Evolutionary conservation across 208 protist species (phyloP).

Genomic region (Borovskyia barvae): DNA sequence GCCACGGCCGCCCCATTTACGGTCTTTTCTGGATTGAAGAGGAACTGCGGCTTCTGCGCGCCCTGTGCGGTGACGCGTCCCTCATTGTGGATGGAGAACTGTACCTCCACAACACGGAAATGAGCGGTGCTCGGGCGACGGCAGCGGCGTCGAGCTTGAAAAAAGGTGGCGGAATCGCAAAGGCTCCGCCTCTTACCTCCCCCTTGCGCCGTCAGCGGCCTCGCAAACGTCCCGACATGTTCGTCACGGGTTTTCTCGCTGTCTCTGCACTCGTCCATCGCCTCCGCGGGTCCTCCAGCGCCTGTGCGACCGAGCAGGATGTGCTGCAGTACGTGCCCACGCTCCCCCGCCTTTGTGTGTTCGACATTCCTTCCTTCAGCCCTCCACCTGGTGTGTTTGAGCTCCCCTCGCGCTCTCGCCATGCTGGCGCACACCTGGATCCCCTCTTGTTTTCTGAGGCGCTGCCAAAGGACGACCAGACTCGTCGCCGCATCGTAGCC

Average conservation of each 20-base stretch:
- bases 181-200: not conserved
- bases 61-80: conserved; percentile 56
- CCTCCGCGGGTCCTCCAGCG: conserved; percentile 37
- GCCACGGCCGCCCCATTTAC: conserved; percentile 73
- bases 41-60: conserved; percentile 70
- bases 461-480: not conserved
- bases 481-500: not conserved
- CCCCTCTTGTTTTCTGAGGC: not conserved
- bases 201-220: too few relatives aligned
- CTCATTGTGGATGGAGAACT: conserved; percentile 83
- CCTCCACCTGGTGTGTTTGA: conserved; percentile 12
- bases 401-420: not conserved
- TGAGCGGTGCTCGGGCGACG: conserved; percentile 7
- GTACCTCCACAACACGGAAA: conserved; percentile 63
- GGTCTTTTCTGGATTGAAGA: conserved; percentile 85
- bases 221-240: too few relatives aligned
- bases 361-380: conserved; percentile 78
- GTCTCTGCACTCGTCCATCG: conserved; percentile 74
- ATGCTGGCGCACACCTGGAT: not conserved
- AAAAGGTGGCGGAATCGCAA: too few relatives aligned
- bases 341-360: conserved; percentile 72
- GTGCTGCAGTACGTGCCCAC: conserved; percentile 62
- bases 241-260: conserved; percentile 74
- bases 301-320: conserved; percentile 35
- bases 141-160: too few relatives aligned